These are phyloP conservation scores for Salix brachista DNA, from an alignment of 345 rosid genomes.

Conservation along the genomic window DNA sequence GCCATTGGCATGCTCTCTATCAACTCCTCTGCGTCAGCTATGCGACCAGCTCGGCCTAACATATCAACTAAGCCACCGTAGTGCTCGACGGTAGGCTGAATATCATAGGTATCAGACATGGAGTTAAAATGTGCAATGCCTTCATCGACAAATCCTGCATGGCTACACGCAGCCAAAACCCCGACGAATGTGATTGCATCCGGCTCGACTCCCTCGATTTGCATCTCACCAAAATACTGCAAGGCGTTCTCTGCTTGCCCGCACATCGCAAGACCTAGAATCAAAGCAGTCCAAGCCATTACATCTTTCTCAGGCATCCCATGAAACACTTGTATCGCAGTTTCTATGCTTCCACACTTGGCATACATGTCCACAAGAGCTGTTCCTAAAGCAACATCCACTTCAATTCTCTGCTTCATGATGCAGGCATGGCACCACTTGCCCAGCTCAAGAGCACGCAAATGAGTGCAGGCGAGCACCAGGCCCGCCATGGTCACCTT, in stretches of 20 bases:
- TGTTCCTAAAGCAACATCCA: conserved; percentile 16
- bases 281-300: conserved; percentile 24
- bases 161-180: conserved; percentile 22
- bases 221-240: conserved; percentile 11
- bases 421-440: conserved; percentile 24
- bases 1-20: conserved; percentile 17
- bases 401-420: conserved; percentile 12
- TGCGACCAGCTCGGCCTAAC: conserved; percentile 23
- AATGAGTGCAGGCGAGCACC: conserved; percentile 13
- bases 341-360: conserved; percentile 15
- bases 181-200: conserved; percentile 22
- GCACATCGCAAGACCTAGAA: conserved; percentile 23
- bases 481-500: conserved; percentile 17
- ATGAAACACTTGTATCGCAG: conserved; percentile 6
- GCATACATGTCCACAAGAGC: conserved; percentile 22
- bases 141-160: conserved; percentile 22
- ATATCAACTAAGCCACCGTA: conserved; percentile 11
- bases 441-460: conserved; percentile 19
- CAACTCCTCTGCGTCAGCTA: conserved; percentile 20
- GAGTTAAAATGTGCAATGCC: conserved; percentile 16
- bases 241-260: conserved; percentile 16
- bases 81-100: conserved; percentile 23
- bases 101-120: conserved; percentile 9
- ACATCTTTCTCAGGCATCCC: conserved; percentile 17
- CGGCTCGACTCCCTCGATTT: conserved; percentile 11